phyloP scores from a whole-genome alignment of 345 rosid species.

The Camelina laxa region DNA sequence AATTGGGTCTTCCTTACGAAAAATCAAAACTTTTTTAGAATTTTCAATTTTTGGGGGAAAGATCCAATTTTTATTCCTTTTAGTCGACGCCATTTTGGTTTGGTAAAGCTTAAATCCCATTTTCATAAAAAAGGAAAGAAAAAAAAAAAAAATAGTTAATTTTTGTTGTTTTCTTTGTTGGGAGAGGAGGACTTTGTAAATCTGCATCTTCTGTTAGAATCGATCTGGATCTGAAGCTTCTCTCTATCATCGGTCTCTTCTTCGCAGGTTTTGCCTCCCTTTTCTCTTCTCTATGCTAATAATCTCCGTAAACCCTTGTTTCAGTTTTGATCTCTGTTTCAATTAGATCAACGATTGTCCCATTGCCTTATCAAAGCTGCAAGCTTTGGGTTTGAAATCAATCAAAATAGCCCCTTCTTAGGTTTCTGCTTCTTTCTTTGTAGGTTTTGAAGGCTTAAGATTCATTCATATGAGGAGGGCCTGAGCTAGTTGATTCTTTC shows the following conservation, averaged over 20 bases:
- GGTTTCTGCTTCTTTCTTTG: slow-evolving; percentile 20
- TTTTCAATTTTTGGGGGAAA: slow-evolving; percentile 28
- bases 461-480: slow-evolving; percentile 31
- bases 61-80: slow-evolving; percentile 27
- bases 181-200: slow-evolving; percentile 26
- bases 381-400: slow-evolving; percentile 1
- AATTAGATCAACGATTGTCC: slow-evolving; percentile 6
- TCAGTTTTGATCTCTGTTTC: slow-evolving; percentile 28
- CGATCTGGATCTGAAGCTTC: slow-evolving; percentile 48
- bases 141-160: not conserved
- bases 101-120: slow-evolving; percentile 41
- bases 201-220: slow-evolving; percentile 40
- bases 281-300: slow-evolving; percentile 1
- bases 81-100: slow-evolving; percentile 32
- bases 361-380: slow-evolving; percentile 2
- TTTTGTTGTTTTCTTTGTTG: slow-evolving; percentile 11
- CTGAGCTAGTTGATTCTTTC: slow-evolving; percentile 36
- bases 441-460: slow-evolving; percentile 30
- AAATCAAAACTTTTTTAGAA: slow-evolving; percentile 30
- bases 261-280: slow-evolving; percentile 24
- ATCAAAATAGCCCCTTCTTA: not conserved
- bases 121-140: not conserved
- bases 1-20: slow-evolving; percentile 36
- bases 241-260: slow-evolving; percentile 17
- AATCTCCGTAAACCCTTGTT: slow-evolving; percentile 12